Base-by-base conservation (phyloP, 805 yeast genomes). In the Candida ulmi region DNA sequence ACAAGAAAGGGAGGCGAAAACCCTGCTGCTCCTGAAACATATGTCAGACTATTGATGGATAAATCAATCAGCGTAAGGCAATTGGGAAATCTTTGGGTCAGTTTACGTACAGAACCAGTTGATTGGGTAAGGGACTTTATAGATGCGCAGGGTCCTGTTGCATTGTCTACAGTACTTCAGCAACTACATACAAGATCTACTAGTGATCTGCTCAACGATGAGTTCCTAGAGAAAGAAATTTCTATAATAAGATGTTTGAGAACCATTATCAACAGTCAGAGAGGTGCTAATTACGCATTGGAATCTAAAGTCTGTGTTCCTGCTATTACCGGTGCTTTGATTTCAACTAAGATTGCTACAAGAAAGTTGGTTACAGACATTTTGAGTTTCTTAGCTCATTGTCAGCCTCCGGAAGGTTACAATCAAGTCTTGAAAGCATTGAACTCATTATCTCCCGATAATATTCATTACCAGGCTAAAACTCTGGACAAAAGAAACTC, bases 61-160 rank as follows among this genome's bases (percentile, higher is more conserved):
- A 83, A 83, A 51, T 62, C 76, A 25, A 78, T 90, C 39, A 68
- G 84, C 1, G 65, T 78, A 4, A 77, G 76, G 38, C 87, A 90
- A 57, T 66, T 91, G 47, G 86, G 83, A 30, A 85, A 85, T 49
- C 70, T 93, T 38, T 87, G 93, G 84, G 96, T 93, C 6, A 87
- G 95, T 35, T 68, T 91, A 32, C 77, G 98, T 47, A 88, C 98
- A 0, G 98, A 91, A 57, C 88, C 90, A 18, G 67, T 79, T 17
- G 74, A 68, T 28, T 91, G 98, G 97, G 93, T 87, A 0, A 70
- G 76, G 36, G 71, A 68, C 17, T 93, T 93, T 52, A 69, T 88
- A n/a, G 78, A 71, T 37, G 71, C 76, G 33, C 95, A 87, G 57
- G 98, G 98, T 9, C 88, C 83, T 43, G 72, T 81, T 8, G 84